Base-by-base conservation (phyloP, 2,329 filamentous ascomycete species). In the Zelopaecilomyces penicillatus region DNA sequence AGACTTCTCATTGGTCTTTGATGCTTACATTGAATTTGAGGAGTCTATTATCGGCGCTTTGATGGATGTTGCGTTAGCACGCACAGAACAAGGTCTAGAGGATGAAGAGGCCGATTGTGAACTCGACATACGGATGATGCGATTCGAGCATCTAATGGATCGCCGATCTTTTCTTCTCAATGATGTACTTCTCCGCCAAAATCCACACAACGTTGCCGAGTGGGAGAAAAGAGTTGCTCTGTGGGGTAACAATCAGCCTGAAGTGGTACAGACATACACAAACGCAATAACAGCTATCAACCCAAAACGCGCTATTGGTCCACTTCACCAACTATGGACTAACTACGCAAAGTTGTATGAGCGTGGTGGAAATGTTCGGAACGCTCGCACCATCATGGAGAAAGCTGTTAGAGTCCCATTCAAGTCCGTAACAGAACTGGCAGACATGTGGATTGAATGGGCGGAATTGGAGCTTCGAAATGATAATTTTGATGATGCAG, bases 371-470 rank as follows among this genome's bases (percentile, higher is more conserved):
- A 90, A 97, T 61, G 60, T 97, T 34, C 76, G 81, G 43, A 95
- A 83, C 52, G 90, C 93, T 33, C 79, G 93, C 30, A 76, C 95
- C 49, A 97, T 98, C 57, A 86, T 97, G 78, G 91, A 97, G 63
- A 98, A 97, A 67, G 91, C 91, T 10, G 87, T 95, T 59, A 97
- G 96, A 61, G 93, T 98, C 1, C 90, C 91, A 0, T 98, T 94
- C 74, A 97, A 95, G 60, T 94, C 90, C 1, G 91, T 98, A n/a
- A 82, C 86, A 30, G 93, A 98, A 65, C 75, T 98, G 46, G 93
- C 93, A 19, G 93, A 98, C 58, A 95, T 93, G 77, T 98, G 93
- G 93, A 94, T 94, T 52, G 89, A 95, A 66, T 98, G 93, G 91
- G 91, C 94, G 1, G 91, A 98, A 65, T 88, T 98, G 85, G 93